These are phyloP conservation scores for Paxillus ammoniavirescens DNA, from an alignment of 768 basidiomycete species.

Conservation along the genomic window DNA sequence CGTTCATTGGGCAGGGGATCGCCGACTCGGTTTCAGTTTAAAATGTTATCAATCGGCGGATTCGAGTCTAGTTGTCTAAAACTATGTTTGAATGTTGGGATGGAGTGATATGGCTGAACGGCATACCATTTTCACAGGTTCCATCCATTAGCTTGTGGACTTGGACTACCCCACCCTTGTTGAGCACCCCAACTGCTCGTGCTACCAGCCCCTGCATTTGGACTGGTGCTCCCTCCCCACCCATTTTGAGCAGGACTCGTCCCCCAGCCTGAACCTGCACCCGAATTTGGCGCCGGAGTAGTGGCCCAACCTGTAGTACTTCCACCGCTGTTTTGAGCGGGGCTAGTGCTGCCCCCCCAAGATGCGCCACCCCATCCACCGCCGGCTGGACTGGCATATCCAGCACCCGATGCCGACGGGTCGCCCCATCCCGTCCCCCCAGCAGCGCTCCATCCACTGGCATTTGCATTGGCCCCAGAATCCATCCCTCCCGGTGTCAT, in stretches of 20 bases:
- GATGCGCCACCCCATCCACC: conserved; percentile 29
- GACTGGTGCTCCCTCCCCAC: conserved; percentile 39
- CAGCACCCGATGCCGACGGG: conserved; percentile 29
- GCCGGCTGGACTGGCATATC: conserved; percentile 30
- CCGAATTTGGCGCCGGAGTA: conserved; percentile 28
- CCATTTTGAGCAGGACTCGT: conserved; percentile 32
- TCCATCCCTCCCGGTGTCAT: conserved; percentile 39
- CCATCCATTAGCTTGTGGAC: conserved; percentile 55
- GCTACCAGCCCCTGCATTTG: conserved; percentile 20
- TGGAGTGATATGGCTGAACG: not conserved
- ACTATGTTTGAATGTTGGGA: not conserved
- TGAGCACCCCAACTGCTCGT: conserved; percentile 28
- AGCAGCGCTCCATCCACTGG: conserved; percentile 23
- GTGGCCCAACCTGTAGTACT: conserved; percentile 15
- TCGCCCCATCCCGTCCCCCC: conserved; percentile 30
- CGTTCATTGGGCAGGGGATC: not conserved
- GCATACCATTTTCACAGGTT: conserved; percentile 27
- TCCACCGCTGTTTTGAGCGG: conserved; percentile 24
- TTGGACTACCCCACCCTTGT: conserved; percentile 51
- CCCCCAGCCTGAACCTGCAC: conserved; percentile 27
- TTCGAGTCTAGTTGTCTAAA: not conserved
- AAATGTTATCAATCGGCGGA: not conserved
- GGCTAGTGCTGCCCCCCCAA: conserved; percentile 28
- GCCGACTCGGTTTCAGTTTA: not conserved
- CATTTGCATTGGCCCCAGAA: conserved; percentile 10